Evolutionary conservation across 176 grass and related monocot species (phyloP), one percentile per base, ranked within the genome.

Genomic region (Hordeum marinum): DNA sequence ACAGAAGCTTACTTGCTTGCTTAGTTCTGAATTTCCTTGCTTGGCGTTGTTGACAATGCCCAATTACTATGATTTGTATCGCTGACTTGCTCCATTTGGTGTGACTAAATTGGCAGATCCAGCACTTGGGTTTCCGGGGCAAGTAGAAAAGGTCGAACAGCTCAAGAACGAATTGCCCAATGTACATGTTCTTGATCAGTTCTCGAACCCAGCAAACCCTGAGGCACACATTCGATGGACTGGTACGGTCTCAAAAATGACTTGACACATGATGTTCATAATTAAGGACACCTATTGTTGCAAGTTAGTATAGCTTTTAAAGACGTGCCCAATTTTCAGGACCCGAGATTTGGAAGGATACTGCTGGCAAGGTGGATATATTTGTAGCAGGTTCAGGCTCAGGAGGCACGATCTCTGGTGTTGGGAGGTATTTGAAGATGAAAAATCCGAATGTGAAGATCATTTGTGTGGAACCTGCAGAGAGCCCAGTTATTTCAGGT

Each of bases 381-480:
- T 93, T 90, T 75, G 78, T 90, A 24, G 66, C 85, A 3, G 68
- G 74, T 63, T 88, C 92, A 67, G 92, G 92, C 63, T 91, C 94
- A 67, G 94, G 94, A 71, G 92, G 92, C 12, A 97, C 92, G 1
- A 3, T 94, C 40, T 87, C 85, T 86, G 92, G 92, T 66, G 86
- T 83, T 9, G 92, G 87, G 1, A 97, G 74, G 41, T 97, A 97
- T 81, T 76, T 97, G 68, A 97, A 97, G 86, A 79, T 88, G 61
- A 80, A 94, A 89, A 94, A 92, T 75, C 86, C 88, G 74, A 59
- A 72, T 70, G 63, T 95, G 9, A 98, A 93, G 76, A 42, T 93
- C 48, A 87, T 95, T 59, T 90, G 87, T 81, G 91, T 98, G 48
- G 95, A 95, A 67, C 95, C 95, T 78, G 60, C 87, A 12, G 95